Percentiles rank a stretch among this genome's conserved stretches.
These are phyloP conservation scores for Penicillium nordicum DNA, from an alignment of 2,329 filamentous ascomycete species.

Conservation along the genomic window DNA sequence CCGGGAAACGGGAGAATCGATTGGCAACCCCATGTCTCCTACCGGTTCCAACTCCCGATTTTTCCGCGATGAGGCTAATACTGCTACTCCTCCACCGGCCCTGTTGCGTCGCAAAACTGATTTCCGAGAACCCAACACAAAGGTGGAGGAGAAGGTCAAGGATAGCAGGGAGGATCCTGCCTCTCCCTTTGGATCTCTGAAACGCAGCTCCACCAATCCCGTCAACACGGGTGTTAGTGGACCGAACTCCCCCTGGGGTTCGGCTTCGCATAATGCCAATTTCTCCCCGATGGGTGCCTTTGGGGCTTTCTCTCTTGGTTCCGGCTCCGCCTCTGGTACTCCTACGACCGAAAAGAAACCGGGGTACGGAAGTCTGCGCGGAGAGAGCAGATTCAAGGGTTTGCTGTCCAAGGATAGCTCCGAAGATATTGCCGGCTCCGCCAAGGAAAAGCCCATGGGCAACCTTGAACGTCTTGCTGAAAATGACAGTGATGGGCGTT, in stretches of 20 bases:
- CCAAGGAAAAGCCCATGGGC: constrained; percentile 54
- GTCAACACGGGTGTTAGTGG: constrained; percentile 49
- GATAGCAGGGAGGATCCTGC: constrained; percentile 41
- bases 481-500: constrained; percentile 44
- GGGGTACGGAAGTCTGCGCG: constrained; percentile 62
- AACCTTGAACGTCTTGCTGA: constrained; percentile 55
- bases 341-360: constrained; percentile 67
- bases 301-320: constrained; percentile 75
- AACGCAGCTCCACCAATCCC: constrained; percentile 55
- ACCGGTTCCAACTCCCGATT: constrained; percentile 45
- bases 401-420: constrained; percentile 73
- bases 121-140: constrained; percentile 50
- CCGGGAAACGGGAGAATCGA: constrained; percentile 75
- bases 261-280: constrained; percentile 58
- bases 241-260: constrained; percentile 56
- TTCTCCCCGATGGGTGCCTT: constrained; percentile 79
- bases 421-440: constrained; percentile 56
- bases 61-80: constrained; percentile 51
- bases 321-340: constrained; percentile 49
- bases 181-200: constrained; percentile 53
- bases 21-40: constrained; percentile 51
- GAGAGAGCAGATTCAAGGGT: constrained; percentile 82
- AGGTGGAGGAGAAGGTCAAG: constrained; percentile 51
- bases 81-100: constrained; percentile 58
- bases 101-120: constrained; percentile 61